Conservation (phyloP, 2,329 filamentous ascomycete genomes). For the Epicoccum sorghinum region DNA sequence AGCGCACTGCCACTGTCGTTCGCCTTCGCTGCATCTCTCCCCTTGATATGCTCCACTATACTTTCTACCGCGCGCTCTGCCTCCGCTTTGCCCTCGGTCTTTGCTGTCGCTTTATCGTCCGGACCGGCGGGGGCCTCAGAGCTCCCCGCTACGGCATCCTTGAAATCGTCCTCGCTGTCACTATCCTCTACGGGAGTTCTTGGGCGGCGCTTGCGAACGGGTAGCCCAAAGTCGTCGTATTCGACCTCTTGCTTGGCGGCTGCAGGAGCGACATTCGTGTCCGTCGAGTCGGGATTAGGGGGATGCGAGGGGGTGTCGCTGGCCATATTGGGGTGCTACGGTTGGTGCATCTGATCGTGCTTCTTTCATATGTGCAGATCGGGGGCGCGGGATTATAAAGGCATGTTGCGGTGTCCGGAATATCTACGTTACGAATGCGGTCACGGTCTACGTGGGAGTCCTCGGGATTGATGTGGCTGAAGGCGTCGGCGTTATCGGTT, state of each 20-base stretch:
- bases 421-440: slow-evolving; percentile 9
- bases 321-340: slow-evolving; percentile 30
- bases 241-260: slow-evolving; percentile 47
- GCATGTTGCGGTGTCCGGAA: slow-evolving; percentile 9
- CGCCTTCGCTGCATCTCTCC: slow-evolving; percentile 3
- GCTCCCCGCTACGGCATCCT: slow-evolving; percentile 31
- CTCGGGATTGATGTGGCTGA: background rate
- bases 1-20: background rate
- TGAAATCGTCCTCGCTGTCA: slow-evolving; percentile 37
- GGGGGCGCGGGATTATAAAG: slow-evolving; percentile 9
- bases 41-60: slow-evolving; percentile 19
- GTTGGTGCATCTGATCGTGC: slow-evolving; percentile 8
- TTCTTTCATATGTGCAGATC: background rate
- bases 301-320: slow-evolving; percentile 38
- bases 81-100: slow-evolving; percentile 5
- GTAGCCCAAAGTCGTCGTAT: slow-evolving; percentile 74
- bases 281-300: slow-evolving; percentile 33
- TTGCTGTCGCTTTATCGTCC: slow-evolving; percentile 7
- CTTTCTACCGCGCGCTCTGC: slow-evolving; percentile 32
- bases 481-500: background rate
- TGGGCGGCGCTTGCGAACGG: slow-evolving; percentile 58
- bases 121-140: background rate
- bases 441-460: too few species aligned
- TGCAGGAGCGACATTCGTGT: slow-evolving; percentile 19
- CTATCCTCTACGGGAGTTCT: slow-evolving; percentile 36